Evolutionary conservation across 73 alveolate genomes (phyloP), one percentile per base, ranked within the genome.

Genomic region (Paramecium primaurelia): DNA sequence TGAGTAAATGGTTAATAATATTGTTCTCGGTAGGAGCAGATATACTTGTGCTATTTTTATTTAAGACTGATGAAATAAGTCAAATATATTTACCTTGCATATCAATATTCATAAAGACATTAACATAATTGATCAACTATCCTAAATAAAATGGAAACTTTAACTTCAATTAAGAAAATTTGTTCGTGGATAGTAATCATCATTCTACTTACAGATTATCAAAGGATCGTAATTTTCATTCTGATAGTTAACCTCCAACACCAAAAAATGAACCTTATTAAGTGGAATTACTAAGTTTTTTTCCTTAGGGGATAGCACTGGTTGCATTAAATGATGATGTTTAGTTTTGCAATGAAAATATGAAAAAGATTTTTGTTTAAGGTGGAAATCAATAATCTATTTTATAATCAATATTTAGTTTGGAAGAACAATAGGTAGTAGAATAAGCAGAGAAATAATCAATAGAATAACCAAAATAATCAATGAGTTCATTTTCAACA

Each of bases 261-360:
- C 69, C 69, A 0, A 54, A 54, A 54, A 54, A 18, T 8, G 69
- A 54, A 18, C 69, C 69, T 16, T 18, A n/a, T 4, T 1, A 54
- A 22, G 69, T 54, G 69, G 88, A 75, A 37, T 40, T 75, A 8
- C 10, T 75, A 42, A 75, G 49, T 37, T 22, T 75, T 22, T 75
- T 75, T 20, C 88, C 88, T 37, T 20, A 75, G n/a, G 88, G 88
- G 14, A 75, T 75, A 8, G 88, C 88, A 22, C 59, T 75, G 22
- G 34, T 34, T 75, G 34, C 32, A 37, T 14, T 75, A 28, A 34
- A 68, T 36, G 59, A 75, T 75, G 38, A 75, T 12, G 26, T 75
- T 11, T 18, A 75, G 49, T 75, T 34, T 40, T 34, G 60, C 34
- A 75, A 75, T 75, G 34, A 34, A 30, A 75, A 75, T 40, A 75